These are phyloP conservation scores for Benincasa hispida DNA, from an alignment of 306 rosid genomes.

Conservation along the genomic window DNA sequence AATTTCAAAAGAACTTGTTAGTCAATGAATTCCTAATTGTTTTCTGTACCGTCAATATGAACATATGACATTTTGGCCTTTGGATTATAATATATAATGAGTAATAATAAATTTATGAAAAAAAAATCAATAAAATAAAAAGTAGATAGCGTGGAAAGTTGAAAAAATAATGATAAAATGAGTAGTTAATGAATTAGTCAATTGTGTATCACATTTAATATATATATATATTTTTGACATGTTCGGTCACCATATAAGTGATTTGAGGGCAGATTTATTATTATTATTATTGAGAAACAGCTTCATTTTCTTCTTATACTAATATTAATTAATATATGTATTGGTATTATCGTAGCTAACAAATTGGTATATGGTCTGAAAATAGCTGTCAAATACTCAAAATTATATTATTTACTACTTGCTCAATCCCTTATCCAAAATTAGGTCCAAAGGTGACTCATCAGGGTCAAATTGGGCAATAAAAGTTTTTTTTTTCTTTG, in stretches of 20 bases:
- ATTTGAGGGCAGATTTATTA: background rate
- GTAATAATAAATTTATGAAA: background rate
- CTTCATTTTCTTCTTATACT: too few species aligned
- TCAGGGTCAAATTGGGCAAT: background rate
- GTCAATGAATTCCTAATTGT: background rate
- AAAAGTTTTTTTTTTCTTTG: background rate
- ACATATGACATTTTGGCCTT: background rate
- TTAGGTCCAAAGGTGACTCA: background rate
- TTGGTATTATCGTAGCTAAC: background rate
- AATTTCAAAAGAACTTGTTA: background rate
- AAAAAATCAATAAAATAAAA: background rate
- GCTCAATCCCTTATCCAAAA: background rate
- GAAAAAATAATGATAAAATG: background rate
- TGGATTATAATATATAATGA: background rate
- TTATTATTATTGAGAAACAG: too few species aligned
- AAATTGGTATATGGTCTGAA: background rate
- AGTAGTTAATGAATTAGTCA: background rate
- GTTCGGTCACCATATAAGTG: background rate
- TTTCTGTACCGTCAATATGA: background rate
- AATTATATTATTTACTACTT: background rate
- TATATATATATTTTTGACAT: background rate
- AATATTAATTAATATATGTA: too few species aligned
- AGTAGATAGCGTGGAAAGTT: background rate
- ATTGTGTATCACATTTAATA: background rate
- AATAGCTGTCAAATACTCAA: slow-evolving; percentile 3